A percentile compares a stretch with the other conserved stretches of the same genome.
phyloP scores from a whole-genome alignment of 1,284 basidiomycete species.

The Trametes pubescens region DNA sequence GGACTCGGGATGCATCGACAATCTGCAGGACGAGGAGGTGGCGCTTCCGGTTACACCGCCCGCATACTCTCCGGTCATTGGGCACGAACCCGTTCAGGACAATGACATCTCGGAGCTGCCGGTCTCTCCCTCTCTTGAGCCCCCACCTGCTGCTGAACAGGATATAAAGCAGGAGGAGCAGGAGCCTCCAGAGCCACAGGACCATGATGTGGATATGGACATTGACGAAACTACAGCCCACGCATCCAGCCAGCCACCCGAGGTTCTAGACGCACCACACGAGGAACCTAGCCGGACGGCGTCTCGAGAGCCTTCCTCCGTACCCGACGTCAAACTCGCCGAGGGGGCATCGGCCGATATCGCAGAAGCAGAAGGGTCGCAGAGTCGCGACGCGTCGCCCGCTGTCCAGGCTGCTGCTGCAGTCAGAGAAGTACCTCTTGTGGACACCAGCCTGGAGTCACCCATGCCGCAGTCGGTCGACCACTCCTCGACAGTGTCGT shows the following conservation, averaged over 20 bases:
- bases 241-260: not conserved
- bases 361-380: not conserved
- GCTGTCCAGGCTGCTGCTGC: slow-evolving; percentile 5
- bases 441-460: slow-evolving; percentile 14
- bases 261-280: not conserved
- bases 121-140: slow-evolving; percentile 34
- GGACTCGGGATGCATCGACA: slow-evolving; percentile 48
- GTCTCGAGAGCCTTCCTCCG: slow-evolving; percentile 16
- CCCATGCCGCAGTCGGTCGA: slow-evolving; percentile 15
- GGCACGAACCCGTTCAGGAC: slow-evolving; percentile 2
- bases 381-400: not conserved
- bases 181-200: not conserved
- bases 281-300: not conserved
- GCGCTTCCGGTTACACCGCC: slow-evolving; percentile 36
- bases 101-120: slow-evolving; percentile 33
- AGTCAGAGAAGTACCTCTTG: not conserved
- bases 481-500: slow-evolving; percentile 16
- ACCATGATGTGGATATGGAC: slow-evolving; percentile 30
- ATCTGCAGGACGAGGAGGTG: slow-evolving; percentile 37
- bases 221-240: slow-evolving; percentile 27
- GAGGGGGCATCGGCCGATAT: not conserved
- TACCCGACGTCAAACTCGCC: not conserved
- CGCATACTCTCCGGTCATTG: slow-evolving; percentile 28
- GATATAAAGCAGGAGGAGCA: slow-evolving; percentile 15
- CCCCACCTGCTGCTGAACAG: slow-evolving; percentile 22